phyloP scores from a whole-genome alignment of 352 stramenopile species.

The Thalassiosira mediterranea region DNA sequence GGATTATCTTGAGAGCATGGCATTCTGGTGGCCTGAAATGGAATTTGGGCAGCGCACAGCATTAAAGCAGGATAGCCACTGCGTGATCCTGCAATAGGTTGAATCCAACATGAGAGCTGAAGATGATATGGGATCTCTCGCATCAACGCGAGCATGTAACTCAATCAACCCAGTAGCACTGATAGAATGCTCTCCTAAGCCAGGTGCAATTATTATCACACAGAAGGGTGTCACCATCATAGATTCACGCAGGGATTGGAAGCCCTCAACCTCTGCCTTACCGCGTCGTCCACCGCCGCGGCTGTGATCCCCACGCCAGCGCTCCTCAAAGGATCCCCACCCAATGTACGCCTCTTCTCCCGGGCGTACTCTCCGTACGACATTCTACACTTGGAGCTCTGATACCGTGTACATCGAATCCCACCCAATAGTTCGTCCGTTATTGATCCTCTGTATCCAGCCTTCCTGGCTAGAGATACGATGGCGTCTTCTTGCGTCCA shows the following conservation, averaged over 20 bases:
- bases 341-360: constrained; percentile 12
- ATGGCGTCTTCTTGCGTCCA: constrained; percentile 66
- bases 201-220: no score
- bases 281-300: constrained; percentile 21
- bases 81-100: no score
- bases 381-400: constrained; percentile 70
- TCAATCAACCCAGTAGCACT: no score
- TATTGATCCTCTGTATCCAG: constrained; percentile 64
- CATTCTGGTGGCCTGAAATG: no score
- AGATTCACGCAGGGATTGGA: constrained; percentile 35
- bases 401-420: constrained; percentile 75
- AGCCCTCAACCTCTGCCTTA: constrained; percentile 22
- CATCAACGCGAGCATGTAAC: no score
- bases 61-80: no score
- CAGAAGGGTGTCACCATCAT: no score
- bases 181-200: no score
- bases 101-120: no score
- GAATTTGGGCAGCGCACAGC: no score
- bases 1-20: no score
- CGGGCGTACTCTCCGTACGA: constrained; percentile 69
- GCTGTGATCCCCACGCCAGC: constrained; percentile 9
- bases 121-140: no score
- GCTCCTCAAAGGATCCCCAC: constrained; percentile 45
- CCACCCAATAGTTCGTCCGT: constrained; percentile 38
- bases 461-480: constrained; percentile 68